Base-by-base conservation (phyloP, 1,284 basidiomycete genomes). In the Ustilago loliicola region DNA sequence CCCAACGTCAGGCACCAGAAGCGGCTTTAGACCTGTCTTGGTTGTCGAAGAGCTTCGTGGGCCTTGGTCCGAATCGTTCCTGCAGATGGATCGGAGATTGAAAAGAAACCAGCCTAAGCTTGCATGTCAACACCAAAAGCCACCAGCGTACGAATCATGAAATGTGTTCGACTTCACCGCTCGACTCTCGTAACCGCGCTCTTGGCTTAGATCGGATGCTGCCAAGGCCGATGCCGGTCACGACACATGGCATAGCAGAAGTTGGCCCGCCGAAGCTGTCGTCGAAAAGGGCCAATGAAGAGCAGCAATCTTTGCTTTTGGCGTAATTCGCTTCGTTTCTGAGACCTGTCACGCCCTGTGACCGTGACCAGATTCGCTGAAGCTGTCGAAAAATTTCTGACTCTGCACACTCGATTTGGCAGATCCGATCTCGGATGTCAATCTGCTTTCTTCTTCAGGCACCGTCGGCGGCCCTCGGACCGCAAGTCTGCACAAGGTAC, bases 371-470 rank as follows among this genome's bases (percentile, higher is more conserved):
- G n/a, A 45, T 45, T 19, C 8, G 40, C n/a, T 45, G 17, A 19
- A 45, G 13, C 40, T 4, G 5, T 50, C 25, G 23, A 50, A 29
- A 50, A 53, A 27, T n/a, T 29, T 34, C 13, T 23, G 27, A 29
- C 51, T 29, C 32, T 8, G 29, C 27, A n/a, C 3, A 29, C 52
- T 32, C 32, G 23, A 47, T 47, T 53, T 30, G 29, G 54, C 54
- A 56, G 36, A 56, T 56, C 54, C 38, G 54, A 56, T 56, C 38
- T 56, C 54, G 53, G 34, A 54, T 54, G 27, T 32, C 19, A 29
- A 30, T n/a, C 19, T 52, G 25, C 50, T 47, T 23, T 8, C 13
- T 32, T 52, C 15, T 8, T 17, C 30, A 36, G 32, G 53, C n/a
- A 36, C 53, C 54, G 5, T 56, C 54, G 54, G 54, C 54, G 54